Evolutionary conservation across 2,329 filamentous ascomycete genomes (phyloP), one percentile per base, ranked within the genome.

Genomic region (Aspergillus amoenus): DNA sequence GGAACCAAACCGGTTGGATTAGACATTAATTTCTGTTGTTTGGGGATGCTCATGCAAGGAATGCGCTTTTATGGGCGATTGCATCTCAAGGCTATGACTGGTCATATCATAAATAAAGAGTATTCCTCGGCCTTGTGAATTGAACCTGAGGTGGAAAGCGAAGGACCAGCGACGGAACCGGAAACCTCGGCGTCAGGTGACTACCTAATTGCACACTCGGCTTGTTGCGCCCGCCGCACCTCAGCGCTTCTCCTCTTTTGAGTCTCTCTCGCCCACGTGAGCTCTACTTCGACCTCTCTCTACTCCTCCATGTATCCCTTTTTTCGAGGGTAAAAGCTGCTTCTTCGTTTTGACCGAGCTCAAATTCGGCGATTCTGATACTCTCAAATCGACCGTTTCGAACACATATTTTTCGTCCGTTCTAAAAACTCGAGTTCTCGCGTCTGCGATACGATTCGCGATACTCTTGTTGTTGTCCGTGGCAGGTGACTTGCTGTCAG

Each of bases 401-500:
- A 44, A 59, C 56, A 39, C 40, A 30, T 52, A 52, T 27, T 49
- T 61, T 63, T 62, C 60, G 60, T 58, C 54, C 47, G 43, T 32
- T 46, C 59, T 34, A 30, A 52, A 64, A 60, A 50, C 57, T 60
- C 44, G 57, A 54, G 66, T 65, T 60, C 37, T 48, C 57, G 58
- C 60, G 64, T 66, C 61, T 55, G 55, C 61, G 61, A 62, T 55
- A 57, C 56, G 61, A 60, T 67, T 66, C 67, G 66, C 66, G 61
- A 66, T 59, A 56, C 44, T 66, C 65, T 69, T 74, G 68, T 72
- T 74, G 68, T 72, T 69, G 68, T 70, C 70, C 67, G 67, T 68
- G 68, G 71, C 72, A 74, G 72, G 73, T 76, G 73, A 76, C 73
- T 73, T 76, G 64, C 64, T 71, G 73, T 76, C 73, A 76, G 73